Base-by-base conservation (phyloP, 495 filamentous ascomycete genomes). In the Penicillium crystallinum region DNA sequence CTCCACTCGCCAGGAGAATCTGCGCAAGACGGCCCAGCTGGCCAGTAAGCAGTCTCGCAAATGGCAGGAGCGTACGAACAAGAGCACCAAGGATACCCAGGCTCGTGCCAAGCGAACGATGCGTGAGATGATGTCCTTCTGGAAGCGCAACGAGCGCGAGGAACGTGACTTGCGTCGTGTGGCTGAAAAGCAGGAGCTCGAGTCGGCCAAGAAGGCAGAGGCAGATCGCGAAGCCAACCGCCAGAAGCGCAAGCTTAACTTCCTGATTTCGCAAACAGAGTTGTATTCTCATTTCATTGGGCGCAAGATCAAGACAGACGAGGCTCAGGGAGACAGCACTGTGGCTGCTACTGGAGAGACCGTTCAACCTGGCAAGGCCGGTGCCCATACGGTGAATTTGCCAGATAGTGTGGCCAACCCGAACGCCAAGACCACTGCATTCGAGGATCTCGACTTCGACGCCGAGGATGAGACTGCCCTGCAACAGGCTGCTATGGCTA, bases 111-210 rank as follows among this genome's bases (percentile, higher is more conserved):
- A 99, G 77, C 84, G 93, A 41, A 91, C 89, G 46, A 99, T 99
- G 93, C 84, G 93, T 58, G 93, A 99, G 72, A 99, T 99, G 93
- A 93, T 97, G 84, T 82, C 87, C 25, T 99, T 97, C 83, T 99
- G 93, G 93, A 97, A 97, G 68, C 87, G 91, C 42, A 99, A 99
- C 69, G 93, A 99, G 71, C 83, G 91, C 34, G 95, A 97, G 62
- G 93, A 99, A 70, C 87, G 95, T 54, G 93, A 97, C 62, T 75
- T 95, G 52, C 85, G 93, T 44, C 95, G 95, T 65, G 81, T 89
- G 40, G 95, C 93, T 12, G 93, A 99, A 75, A 89, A 86, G 65
- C 91, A 97, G 68, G 95, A 97, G 71, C 81, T 97, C 17, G 93
- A 99, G 65, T 92, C 91, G 57, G 92, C 93, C 21, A 91, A 91